A percentile compares a stretch with the other conserved stretches of the same genome.
Evolutionary conservation across 2,329 filamentous ascomycete species (phyloP).

Genomic region (Periconia sp.): DNA sequence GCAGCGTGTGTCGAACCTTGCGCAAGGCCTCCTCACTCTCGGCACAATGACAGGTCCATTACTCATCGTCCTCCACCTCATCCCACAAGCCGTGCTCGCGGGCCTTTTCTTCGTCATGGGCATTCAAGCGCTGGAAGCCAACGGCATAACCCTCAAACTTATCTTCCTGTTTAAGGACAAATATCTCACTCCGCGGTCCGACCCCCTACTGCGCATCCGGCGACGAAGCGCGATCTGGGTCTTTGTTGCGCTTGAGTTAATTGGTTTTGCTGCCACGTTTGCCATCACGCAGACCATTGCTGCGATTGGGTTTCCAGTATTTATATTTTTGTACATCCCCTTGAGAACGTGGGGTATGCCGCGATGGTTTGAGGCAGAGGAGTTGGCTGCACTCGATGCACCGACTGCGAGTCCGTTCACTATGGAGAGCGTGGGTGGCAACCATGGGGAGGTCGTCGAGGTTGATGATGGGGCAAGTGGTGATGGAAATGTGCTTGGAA

Average conservation of each 20-base stretch:
- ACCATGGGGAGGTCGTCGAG: slow-evolving; percentile 35
- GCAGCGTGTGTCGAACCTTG: slow-evolving; percentile 58
- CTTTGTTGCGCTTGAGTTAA: slow-evolving; percentile 55
- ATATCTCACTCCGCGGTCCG: slow-evolving; percentile 51
- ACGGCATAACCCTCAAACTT: slow-evolving; percentile 56
- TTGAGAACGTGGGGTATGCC: slow-evolving; percentile 55
- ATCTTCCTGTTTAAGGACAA: slow-evolving; percentile 52
- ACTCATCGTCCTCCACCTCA: slow-evolving; percentile 55
- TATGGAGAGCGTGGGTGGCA: slow-evolving; percentile 55
- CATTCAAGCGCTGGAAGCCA: slow-evolving; percentile 54
- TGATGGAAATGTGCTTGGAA: not conserved
- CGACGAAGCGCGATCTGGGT: slow-evolving; percentile 49
- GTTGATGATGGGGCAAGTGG: not conserved
- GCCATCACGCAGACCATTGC: slow-evolving; percentile 63
- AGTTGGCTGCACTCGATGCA: slow-evolving; percentile 55
- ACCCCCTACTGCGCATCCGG: slow-evolving; percentile 50
- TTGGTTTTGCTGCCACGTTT: slow-evolving; percentile 57
- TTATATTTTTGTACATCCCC: slow-evolving; percentile 60
- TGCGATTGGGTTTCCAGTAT: slow-evolving; percentile 61
- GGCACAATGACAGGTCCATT: slow-evolving; percentile 61
- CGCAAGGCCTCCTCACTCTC: slow-evolving; percentile 57
- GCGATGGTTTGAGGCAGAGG: slow-evolving; percentile 51
- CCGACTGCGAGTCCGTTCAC: slow-evolving; percentile 58
- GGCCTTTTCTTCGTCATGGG: slow-evolving; percentile 63
- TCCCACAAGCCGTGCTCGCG: slow-evolving; percentile 57